Conservation (phyloP, 306 rosid species). For the Prunus mira region DNA sequence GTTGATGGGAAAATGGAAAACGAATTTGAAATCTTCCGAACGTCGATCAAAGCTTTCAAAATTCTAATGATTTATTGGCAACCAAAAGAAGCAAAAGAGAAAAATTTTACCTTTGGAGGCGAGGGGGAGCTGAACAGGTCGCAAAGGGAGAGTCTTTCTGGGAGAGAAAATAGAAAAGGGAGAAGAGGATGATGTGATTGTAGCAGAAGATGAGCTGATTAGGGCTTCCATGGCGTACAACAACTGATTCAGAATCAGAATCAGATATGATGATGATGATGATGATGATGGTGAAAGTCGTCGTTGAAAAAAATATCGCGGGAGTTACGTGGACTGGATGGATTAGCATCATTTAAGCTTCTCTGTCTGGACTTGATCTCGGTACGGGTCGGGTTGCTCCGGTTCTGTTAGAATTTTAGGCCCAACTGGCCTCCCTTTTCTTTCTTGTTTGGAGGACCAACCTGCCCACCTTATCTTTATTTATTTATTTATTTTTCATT, state of each 20-base stretch:
- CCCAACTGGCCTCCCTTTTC: not conserved
- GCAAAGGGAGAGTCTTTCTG: conserved; percentile 21
- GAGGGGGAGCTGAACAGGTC: conserved; percentile 37
- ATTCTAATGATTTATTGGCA: not conserved
- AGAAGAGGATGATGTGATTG: conserved; percentile 42
- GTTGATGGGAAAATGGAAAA: not conserved
- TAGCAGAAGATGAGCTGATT: conserved; percentile 43
- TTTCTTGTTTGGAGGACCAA: not conserved
- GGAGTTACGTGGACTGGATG: not conserved
- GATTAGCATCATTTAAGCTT: not conserved
- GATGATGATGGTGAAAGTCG: not conserved
- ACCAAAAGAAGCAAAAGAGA: not conserved
- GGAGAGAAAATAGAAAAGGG: conserved; percentile 44
- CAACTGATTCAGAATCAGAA: not conserved
- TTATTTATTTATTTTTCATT: not conserved
- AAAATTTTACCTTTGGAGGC: conserved; percentile 52
- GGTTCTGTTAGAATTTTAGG: not conserved
- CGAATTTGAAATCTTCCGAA: not conserved
- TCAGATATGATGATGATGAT: not conserved
- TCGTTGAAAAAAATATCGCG: conserved; percentile 1
- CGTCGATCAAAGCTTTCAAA: not conserved
- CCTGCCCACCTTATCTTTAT: not conserved
- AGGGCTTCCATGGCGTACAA: conserved; percentile 54
- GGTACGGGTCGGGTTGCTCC: not conserved
- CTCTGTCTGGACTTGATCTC: not conserved